Evolutionary conservation across 2,329 filamentous ascomycete species (phyloP), one percentile per base, ranked within the genome.

Genomic region (Cercospora nicotianae): DNA sequence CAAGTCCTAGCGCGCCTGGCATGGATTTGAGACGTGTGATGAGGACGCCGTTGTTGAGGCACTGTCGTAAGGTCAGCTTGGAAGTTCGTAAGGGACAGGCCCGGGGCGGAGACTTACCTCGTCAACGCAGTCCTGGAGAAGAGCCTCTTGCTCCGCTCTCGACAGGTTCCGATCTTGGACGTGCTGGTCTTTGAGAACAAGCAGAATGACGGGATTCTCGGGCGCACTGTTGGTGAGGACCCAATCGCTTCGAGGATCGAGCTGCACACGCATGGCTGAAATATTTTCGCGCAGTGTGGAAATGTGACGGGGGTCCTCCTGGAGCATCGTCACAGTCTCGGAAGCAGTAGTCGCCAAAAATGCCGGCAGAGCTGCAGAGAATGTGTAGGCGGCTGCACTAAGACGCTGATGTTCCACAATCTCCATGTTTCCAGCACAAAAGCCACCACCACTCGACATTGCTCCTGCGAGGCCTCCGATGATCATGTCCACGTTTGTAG

Each of bases 361-460:
- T 20, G 95, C 95, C 3, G 95, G 95, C 36, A 99, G 85, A 6
- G 95, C 95, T 2, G 95, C 95, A 30, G 94, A 98, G 82, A 93
- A 99, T 3, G 95, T 98, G 80, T 98, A 99, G 0, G 94, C 91
- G 1, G 92, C 89, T 4, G 94, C 92, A 8, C 92, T 93, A 76
- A 99, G 94, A 72, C 95, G 93, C 81, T 99, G 95, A 77, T 99
- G 95, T 79, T 96, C 92, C 18, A 98, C 92, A 18, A 98, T 94
- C 77, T 97, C 95, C 72, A 90, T 90, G 45, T 90, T 90, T 18
- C 94, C 94, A 16, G 94, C 94, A 78, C 95, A 99, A 84, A 99
- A 99, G 16, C 95, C 95, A 73, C 96, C 95, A 65, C 94, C 94
- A 9, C 92, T 93, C 77, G 94, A 95, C 42, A 99, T 85, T 16